phyloP scores from a whole-genome alignment of 768 basidiomycete species.

The Coprinopsis strossmayeri region DNA sequence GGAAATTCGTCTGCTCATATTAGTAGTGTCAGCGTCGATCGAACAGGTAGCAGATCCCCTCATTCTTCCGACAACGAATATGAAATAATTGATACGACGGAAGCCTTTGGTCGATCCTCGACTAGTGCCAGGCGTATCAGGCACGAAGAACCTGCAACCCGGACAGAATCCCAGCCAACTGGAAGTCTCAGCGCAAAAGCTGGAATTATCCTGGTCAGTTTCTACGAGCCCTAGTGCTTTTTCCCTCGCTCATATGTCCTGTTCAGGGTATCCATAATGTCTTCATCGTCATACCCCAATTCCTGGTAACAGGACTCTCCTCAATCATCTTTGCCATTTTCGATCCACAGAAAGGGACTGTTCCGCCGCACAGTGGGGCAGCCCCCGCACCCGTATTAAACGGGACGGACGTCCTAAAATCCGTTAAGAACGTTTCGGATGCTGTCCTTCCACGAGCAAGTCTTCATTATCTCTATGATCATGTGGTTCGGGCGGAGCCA shows the following conservation, averaged over 20 bases:
- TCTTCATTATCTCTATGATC: slow-evolving; percentile 10
- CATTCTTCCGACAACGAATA: slow-evolving; percentile 21
- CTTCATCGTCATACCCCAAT: slow-evolving; percentile 91
- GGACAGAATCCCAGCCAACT: background rate
- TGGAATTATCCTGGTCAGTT: slow-evolving; percentile 76
- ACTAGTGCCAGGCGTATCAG: slow-evolving; percentile 5
- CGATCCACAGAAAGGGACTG: slow-evolving; percentile 52
- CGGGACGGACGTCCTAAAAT: slow-evolving; percentile 3
- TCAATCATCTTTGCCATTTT: slow-evolving; percentile 83
- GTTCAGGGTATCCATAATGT: slow-evolving; percentile 90
- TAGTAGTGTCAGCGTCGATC: slow-evolving; percentile 38
- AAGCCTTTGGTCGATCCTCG: background rate
- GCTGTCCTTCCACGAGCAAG: slow-evolving; percentile 7
- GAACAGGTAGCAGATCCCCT: slow-evolving; percentile 6
- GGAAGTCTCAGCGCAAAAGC: slow-evolving; percentile 69
- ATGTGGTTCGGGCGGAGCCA: slow-evolving; percentile 7
- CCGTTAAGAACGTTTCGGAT: slow-evolving; percentile 7
- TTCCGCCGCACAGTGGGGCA: slow-evolving; percentile 25
- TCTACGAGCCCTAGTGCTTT: background rate
- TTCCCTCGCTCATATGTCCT: background rate
- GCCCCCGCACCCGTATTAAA: slow-evolving; percentile 6
- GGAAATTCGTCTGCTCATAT: slow-evolving; percentile 41
- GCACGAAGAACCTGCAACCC: slow-evolving; percentile 6
- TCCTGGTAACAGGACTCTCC: slow-evolving; percentile 82
- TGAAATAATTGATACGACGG: slow-evolving; percentile 19